Base-by-base conservation (phyloP, 352 stramenopile species). In the Lagenidium sp. region DNA sequence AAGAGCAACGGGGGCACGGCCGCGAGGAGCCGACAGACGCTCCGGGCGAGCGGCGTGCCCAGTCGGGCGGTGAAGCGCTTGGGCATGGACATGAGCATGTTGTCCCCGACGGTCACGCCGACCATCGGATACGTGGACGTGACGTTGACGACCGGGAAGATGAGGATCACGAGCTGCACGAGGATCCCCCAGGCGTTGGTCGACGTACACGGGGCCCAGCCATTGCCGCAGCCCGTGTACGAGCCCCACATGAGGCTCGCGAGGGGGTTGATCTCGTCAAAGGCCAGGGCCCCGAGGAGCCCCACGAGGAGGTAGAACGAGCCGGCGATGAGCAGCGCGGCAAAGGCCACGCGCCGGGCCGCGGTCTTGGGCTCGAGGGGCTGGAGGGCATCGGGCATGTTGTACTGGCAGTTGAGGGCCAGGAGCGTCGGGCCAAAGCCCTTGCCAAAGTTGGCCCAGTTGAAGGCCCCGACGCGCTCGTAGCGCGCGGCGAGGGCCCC, bases 331-430 rank as follows among this genome's bases (percentile, higher is more conserved):
- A 82, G 41, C 25, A 92, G 53, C 24, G 77, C 65, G 7, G 51
- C 57, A 30, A 90, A 85, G 28, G 75, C 72, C 23, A 90, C 73
- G 18, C 67, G 57, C 25, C 75, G 72, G 13, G 70, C 80, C 13
- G 63, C 58, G 10, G 51, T 57, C 64, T 92, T 92, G 18, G 67
- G 65, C 34, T 84, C 56, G n/a, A 92, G 60, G 30, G 76, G 71
- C 63, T 92, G 79, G 25, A 92, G 53, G 19, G 75, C 76, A 48
- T 89, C 72, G 15, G 76, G 76, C 76, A 92, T 89, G 60, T 89
- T 89, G 68, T 88, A 89, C 57, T 92, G 79, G 52, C 79, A 92
- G 60, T 89, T 92, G 39, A 92, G 70, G 22, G 80, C 80, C n/a
- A 92, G 57, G 24, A 92, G 46, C 23, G 77, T 88, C 4, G 80